Evolutionary conservation across 2,329 filamentous ascomycete species (phyloP).

Genomic region (Atkinsonella hypoxylon): DNA sequence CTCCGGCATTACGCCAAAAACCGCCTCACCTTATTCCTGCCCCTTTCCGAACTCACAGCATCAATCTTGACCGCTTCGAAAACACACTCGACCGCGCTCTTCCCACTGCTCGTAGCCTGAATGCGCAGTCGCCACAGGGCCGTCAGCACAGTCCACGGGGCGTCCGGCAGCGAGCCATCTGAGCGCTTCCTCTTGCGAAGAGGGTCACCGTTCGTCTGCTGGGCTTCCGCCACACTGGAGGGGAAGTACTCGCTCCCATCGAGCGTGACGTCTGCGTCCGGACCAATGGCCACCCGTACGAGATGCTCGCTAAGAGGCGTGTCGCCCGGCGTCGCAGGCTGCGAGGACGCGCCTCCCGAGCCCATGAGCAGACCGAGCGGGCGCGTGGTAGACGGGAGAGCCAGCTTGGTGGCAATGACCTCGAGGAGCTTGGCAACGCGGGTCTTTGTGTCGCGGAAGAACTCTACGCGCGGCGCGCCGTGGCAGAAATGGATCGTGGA

Average conservation of each 20-base stretch:
- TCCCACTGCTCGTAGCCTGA: constrained; percentile 37
- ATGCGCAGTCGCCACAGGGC: constrained; percentile 65
- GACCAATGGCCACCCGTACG: constrained; percentile 51
- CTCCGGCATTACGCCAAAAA: constrained; percentile 38
- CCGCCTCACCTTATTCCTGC: constrained; percentile 50
- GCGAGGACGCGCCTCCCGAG: constrained; percentile 47
- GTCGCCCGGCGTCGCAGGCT: constrained; percentile 54
- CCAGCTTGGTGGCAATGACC: constrained; percentile 71
- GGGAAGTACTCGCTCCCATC: constrained; percentile 39
- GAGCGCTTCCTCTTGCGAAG: constrained; percentile 33
- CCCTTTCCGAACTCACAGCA: constrained; percentile 51
- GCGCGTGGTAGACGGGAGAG: constrained; percentile 46
- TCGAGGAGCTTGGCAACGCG: constrained; percentile 64
- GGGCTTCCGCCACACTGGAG: constrained; percentile 13
- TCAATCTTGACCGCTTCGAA: constrained; percentile 69
- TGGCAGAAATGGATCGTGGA: constrained; percentile 42
- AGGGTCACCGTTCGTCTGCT: constrained; percentile 18
- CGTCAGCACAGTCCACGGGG: constrained; percentile 51
- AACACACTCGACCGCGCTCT: constrained; percentile 53
- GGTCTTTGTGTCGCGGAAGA: constrained; percentile 58
- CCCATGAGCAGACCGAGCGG: constrained; percentile 57
- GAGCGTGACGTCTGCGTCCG: constrained; percentile 45
- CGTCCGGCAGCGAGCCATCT: constrained; percentile 19
- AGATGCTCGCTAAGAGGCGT: constrained; percentile 58
- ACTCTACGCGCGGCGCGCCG: constrained; percentile 45